Base-by-base conservation (phyloP, 1,284 basidiomycete species). In the Tausonia pullulans region DNA sequence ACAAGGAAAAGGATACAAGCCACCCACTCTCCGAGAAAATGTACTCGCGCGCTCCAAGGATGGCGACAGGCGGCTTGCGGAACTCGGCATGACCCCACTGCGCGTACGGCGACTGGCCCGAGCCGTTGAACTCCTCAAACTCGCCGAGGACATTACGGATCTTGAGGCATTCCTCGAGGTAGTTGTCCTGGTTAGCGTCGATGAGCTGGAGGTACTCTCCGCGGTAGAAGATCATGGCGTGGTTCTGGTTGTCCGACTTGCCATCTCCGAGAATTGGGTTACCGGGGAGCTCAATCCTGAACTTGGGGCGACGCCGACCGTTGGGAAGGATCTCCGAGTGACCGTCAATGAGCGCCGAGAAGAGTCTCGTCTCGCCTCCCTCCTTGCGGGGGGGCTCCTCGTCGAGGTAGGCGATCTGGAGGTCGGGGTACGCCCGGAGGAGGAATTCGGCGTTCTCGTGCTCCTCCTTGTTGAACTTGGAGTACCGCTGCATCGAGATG, bases 211-310 rank as follows among this genome's bases (percentile, higher is more conserved):
- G 81, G 78, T 97, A 98, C 78, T 98, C 96, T 69, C 95, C 95
- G 69, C 95, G 91, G 79, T 98, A 95, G 81, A 98, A 98, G 77
- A 98, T 87, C 76, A 98, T 95, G 53, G 95, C 93, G 73, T 98
- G 95, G 77, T 98, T 98, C 83, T 98, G 96, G 78, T 98, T 98
- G 81, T 98, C 95, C 63, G 93, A 96, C 79, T 98, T 98, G 70
- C 95, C 96, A 75, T 98, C 96, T 69, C 96, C 96, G 61, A 98
- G 83, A 79, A 98, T 98, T 1, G 95, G 95, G 80, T 98, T 98
- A 60, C 95, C 95, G 48, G 96, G 95, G 27, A 98, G 82, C 79
- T 99, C 95, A 75, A 99, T 89, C 68, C 94, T 86, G 85, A 98
- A 98, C 81, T 98, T 99, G 70, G 95, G 95, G 52, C 89, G 81